Conservation (phyloP, 345 rosid genomes). For the Euphorbia peplus region DNA sequence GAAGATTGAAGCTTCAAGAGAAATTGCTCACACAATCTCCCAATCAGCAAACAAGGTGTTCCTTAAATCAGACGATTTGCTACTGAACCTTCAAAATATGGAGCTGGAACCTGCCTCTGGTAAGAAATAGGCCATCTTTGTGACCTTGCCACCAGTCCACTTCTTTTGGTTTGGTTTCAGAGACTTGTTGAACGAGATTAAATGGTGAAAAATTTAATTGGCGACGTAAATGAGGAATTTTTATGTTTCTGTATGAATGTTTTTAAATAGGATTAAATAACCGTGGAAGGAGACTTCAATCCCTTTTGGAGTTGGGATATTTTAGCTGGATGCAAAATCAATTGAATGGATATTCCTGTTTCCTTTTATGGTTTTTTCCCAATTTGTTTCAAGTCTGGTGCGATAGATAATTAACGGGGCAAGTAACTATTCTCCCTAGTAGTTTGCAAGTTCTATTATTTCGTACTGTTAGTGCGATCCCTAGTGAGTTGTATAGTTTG, state of each 20-base stretch:
- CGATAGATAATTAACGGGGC: no score
- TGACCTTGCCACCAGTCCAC: neutral
- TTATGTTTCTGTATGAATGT: neutral
- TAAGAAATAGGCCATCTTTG: slow-evolving; percentile 37
- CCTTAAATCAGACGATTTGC: slow-evolving; percentile 65
- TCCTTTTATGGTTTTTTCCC: neutral
- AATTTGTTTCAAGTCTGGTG: no score
- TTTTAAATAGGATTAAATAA: neutral
- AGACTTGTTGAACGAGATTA: slow-evolving; percentile 1
- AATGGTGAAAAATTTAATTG: neutral
- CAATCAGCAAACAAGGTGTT: slow-evolving; percentile 69
- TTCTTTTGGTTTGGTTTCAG: no score
- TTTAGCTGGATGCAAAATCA: slow-evolving; percentile 2
- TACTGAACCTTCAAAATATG: slow-evolving; percentile 79
- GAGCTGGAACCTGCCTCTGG: slow-evolving; percentile 31
- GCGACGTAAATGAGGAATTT: neutral
- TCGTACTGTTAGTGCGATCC: no score
- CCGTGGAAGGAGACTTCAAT: neutral
- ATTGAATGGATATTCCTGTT: neutral
- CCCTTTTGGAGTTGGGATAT: neutral
- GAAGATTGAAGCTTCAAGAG: slow-evolving; percentile 93
- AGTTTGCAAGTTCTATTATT: no score
- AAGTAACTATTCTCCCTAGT: no score
- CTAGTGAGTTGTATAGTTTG: no score
- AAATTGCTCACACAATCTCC: slow-evolving; percentile 77